Evolutionary conservation across 2,329 filamentous ascomycete species (phyloP), one percentile per base, ranked within the genome.

Genomic region (Monosporascus cannonballus): DNA sequence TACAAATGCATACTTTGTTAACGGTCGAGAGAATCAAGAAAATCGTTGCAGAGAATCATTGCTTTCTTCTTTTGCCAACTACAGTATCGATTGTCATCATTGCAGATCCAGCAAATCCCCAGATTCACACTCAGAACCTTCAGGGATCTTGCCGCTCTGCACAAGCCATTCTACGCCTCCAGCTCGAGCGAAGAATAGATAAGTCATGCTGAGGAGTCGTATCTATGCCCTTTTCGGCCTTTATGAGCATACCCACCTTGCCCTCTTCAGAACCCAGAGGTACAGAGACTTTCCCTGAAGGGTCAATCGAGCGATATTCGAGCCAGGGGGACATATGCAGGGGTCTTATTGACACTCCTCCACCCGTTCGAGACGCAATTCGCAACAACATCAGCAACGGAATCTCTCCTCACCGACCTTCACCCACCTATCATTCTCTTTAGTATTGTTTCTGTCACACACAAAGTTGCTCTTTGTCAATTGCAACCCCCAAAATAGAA

Each of bases 361-460:
- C 64, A 61, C 58, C 57, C 53, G 64, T 60, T 67, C 66, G 68
- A 73, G 67, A 73, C 71, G 68, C 65, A 63, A 67, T 61, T 66
- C 68, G 71, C 69, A 69, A 70, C 70, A 69, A 58, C 64, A 64
- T 58, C 42, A 27, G 42, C 24, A 27, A 18, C 42, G 64, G 56
- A 41, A 63, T 59, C 55, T 53, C 61, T 61, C 59, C 56, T 64
- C 59, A 64, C 62, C 62, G 62, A 61, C 62, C 64, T 65, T 61
- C 60, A 59, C 56, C 54, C 56, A 56, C 57, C 51, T 52, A 57
- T 59, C 58, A 57, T 59, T 53, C 53, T 55, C 54, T 61, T 61
- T 53, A 61, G 61, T 59, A 62, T 64, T 59, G 62, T 61, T 62
- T 66, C 58, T 53, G 59, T 59, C 55, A 41, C 50, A 57, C 56